phyloP scores from a whole-genome alignment of 805 yeast genomes.

The Candida wancherniae region DNA sequence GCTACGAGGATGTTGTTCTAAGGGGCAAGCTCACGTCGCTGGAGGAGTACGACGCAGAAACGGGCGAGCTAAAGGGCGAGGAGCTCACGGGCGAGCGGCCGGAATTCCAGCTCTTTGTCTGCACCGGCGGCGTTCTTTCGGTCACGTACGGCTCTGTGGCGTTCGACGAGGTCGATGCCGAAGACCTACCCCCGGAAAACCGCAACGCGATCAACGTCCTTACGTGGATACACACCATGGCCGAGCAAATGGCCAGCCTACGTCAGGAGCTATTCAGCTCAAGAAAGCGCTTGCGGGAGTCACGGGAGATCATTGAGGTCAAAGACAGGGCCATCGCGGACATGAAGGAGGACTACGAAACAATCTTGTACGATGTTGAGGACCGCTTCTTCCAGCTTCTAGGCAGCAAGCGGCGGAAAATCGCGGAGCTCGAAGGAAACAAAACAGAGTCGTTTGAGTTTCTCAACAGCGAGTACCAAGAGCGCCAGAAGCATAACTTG shows the following conservation, averaged over 20 bases:
- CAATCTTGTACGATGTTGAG: constrained; percentile 14
- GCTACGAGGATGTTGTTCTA: constrained; percentile 12
- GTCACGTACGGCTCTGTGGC: constrained; percentile 11
- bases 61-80: constrained; percentile 22
- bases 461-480: constrained; percentile 10
- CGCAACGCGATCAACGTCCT: constrained; percentile 12
- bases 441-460: constrained; percentile 5
- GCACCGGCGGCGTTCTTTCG: constrained; percentile 10
- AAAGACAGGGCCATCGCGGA: constrained; percentile 12
- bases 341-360: constrained; percentile 12
- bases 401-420: constrained; percentile 11
- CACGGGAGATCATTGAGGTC: constrained; percentile 1
- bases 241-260: constrained; percentile 5
- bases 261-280: constrained; percentile 1
- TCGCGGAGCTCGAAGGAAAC: constrained; percentile 13
- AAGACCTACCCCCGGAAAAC: constrained; percentile 3
- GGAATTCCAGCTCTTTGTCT: constrained; percentile 9
- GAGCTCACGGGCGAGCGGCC: constrained; percentile 14
- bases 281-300: constrained; percentile 1
- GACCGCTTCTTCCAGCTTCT: constrained; percentile 17
- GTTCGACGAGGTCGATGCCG: constrained; percentile 7
- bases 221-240: constrained; percentile 12
- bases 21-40: constrained; percentile 22
- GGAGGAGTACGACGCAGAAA: constrained; percentile 19
- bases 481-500: constrained; percentile 12